Base-by-base conservation (phyloP, 2,329 filamentous ascomycete genomes). In the Epichloe hybrida region DNA sequence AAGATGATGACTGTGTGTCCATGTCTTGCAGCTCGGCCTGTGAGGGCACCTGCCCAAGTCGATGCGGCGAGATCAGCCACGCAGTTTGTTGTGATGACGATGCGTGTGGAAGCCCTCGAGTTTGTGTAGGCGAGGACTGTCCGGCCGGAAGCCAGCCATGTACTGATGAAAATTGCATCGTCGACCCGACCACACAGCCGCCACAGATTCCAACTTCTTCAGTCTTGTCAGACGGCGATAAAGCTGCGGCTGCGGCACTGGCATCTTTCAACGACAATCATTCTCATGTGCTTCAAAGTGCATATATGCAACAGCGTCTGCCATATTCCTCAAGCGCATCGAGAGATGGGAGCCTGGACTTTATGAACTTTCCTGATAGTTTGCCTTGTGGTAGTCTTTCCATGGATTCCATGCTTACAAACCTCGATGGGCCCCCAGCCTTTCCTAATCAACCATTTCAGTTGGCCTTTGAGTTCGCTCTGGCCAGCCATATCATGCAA, bases 21-120 rank as follows among this genome's bases (percentile, higher is more conserved):
- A 58, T 61, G 46, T 61, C 63, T 35, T 69, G 67, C 57, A 62
- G 58, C 53, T 67, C 65, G 17, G 58, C 64, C 12, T 70, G 68
- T 49, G 64, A 60, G 6, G 60, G 58, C 44, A 63, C 56, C 37
- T 69, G 67, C 46, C 57, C 59, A 39, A 66, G 63, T 54, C 58
- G 69, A 42, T 70, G 66, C 46, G 66, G 60, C 41, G 63, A 64
- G 5, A 57, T 54, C 21, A 59, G 60, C 23, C 59, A 59, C 20
- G 62, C 55, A 46, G 59, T 67, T 43, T 65, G 66, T 47, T 71
- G 69, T 51, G 62, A 63, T 31, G 64, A 68, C 49, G 60, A 62
- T 36, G 59, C 61, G 6, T 70, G 68, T 54, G 55, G 55, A 52
- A 23, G 56, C 62, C 31, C 59, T 55, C 49, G 59, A 20, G 48